A percentile compares a stretch with the other conserved stretches of the same genome.
phyloP scores from a whole-genome alignment of 1,139 yeast species.

The Yamadazyma dushanensis region DNA sequence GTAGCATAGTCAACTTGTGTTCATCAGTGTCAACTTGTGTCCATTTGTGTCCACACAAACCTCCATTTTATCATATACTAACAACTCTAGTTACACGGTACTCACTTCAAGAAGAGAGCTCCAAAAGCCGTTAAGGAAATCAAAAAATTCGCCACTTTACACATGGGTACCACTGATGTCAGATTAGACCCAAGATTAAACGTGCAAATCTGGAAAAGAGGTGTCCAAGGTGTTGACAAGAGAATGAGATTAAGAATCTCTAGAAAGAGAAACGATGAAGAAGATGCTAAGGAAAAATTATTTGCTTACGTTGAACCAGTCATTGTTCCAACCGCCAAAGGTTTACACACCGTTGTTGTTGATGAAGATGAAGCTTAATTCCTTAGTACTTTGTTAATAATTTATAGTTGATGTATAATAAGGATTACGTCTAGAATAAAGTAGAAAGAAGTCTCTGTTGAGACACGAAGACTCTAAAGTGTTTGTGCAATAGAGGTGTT shows the following conservation, averaged over 20 bases:
- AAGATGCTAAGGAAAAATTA: constrained; percentile 97
- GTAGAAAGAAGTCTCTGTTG: too few species aligned
- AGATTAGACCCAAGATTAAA: constrained; percentile 98
- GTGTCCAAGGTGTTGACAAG: constrained; percentile 98
- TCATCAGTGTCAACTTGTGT: too few species aligned
- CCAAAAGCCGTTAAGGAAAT: constrained; percentile 99
- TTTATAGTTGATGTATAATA: constrained; percentile 18
- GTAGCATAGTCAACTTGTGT: too few species aligned
- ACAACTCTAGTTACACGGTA: constrained; percentile 83
- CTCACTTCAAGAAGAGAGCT: constrained; percentile 99
- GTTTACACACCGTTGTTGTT: constrained; percentile 96
- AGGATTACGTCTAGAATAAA: constrained; percentile 14
- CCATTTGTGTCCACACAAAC: too few species aligned
- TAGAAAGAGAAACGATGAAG: constrained; percentile 99
- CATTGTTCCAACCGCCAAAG: constrained; percentile 91
- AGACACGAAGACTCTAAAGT: too few species aligned
- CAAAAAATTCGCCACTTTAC: constrained; percentile 97
- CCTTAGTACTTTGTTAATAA: constrained; percentile 19
- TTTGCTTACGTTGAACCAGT: constrained; percentile 99
- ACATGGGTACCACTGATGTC: constrained; percentile 99
- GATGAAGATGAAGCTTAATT: constrained; percentile 79
- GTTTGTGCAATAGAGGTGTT: not conserved
- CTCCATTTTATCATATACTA: constrained; percentile 36
- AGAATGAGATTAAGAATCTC: constrained; percentile 99
- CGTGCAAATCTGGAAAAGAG: constrained; percentile 99